phyloP scores from a whole-genome alignment of 2,329 filamentous ascomycete species.

The Scytalidium sp. region DNA sequence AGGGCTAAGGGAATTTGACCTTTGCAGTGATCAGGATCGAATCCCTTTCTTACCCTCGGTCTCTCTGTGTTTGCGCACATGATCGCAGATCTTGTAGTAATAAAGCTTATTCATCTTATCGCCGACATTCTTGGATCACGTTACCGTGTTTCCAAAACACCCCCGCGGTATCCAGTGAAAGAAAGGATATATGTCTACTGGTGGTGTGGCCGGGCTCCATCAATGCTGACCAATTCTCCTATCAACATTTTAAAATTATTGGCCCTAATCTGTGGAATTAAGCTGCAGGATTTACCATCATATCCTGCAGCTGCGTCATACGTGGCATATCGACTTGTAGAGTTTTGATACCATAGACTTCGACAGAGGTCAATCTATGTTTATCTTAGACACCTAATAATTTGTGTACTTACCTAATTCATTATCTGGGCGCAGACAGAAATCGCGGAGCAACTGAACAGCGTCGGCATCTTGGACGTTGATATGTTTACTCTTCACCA shows the following conservation, averaged over 20 bases:
- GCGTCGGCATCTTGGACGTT: constrained; percentile 44
- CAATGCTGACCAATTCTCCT: constrained; percentile 37
- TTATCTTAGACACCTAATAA: not conserved
- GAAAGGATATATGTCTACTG: constrained; percentile 44
- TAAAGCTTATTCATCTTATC: constrained; percentile 40
- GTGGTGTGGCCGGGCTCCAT: constrained; percentile 47
- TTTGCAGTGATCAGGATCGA: constrained; percentile 3
- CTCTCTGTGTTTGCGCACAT: constrained; percentile 31
- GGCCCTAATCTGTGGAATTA: not conserved
- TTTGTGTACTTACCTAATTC: constrained; percentile 27
- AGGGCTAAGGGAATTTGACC: constrained; percentile 19
- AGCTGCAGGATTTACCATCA: constrained; percentile 26
- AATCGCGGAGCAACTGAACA: constrained; percentile 43
- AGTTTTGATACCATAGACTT: constrained; percentile 34
- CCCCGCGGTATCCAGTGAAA: constrained; percentile 39
- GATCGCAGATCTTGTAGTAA: constrained; percentile 16
- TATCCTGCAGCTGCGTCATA: constrained; percentile 35
- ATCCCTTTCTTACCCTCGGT: constrained; percentile 16
- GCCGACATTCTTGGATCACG: constrained; percentile 32
- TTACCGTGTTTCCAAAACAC: constrained; percentile 36
- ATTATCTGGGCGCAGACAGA: constrained; percentile 38
- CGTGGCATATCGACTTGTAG: constrained; percentile 28
- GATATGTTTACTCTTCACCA: constrained; percentile 40
- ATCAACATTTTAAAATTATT: not conserved
- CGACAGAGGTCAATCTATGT: not conserved